phyloP scores from a whole-genome alignment of 495 filamentous ascomycete genomes.

The Hypoxylon rickii region DNA sequence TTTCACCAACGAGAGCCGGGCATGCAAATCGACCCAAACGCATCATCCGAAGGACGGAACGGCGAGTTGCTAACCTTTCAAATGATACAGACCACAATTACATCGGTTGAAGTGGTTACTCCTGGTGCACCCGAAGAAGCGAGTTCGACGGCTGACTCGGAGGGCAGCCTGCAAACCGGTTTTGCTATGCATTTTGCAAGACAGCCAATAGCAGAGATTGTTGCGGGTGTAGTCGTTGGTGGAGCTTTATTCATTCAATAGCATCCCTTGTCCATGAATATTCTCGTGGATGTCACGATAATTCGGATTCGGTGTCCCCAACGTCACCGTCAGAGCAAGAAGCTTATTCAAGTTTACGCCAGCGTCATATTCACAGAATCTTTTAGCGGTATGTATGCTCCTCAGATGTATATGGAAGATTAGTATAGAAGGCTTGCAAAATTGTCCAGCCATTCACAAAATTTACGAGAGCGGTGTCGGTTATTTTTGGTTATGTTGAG shows the following conservation, averaged over 20 bases:
- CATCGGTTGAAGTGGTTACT: constrained; percentile 35
- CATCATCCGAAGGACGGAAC: neutral
- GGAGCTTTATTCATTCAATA: constrained; percentile 20
- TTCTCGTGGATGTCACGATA: too few relatives aligned
- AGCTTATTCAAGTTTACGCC: constrained; percentile 6
- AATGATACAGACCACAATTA: constrained; percentile 30
- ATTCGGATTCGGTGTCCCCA: constrained; percentile 17
- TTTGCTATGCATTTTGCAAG: constrained; percentile 16
- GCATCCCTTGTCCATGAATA: too few relatives aligned
- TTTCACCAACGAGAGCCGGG: neutral
- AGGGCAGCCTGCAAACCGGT: constrained; percentile 46
- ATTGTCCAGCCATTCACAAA: constrained; percentile 9
- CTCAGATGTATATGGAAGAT: constrained; percentile 19
- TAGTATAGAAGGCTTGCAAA: constrained; percentile 21
- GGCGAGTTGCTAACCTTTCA: constrained; percentile 8
- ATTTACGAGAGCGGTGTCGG: constrained; percentile 10
- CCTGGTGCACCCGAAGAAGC: constrained; percentile 19
- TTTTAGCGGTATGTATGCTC: constrained; percentile 30
- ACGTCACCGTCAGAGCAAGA: constrained; percentile 21
- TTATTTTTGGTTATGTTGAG: neutral
- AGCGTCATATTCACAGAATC: constrained; percentile 19
- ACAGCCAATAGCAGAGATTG: constrained; percentile 20
- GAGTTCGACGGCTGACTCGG: constrained; percentile 16
- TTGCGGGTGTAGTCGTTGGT: constrained; percentile 38
- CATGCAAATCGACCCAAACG: too few relatives aligned